A percentile compares a stretch with the other conserved stretches of the same genome.
These are phyloP conservation scores for Cyclotella distinguenda DNA, from an alignment of 108 stramenopile genomes.

Conservation along the genomic window DNA sequence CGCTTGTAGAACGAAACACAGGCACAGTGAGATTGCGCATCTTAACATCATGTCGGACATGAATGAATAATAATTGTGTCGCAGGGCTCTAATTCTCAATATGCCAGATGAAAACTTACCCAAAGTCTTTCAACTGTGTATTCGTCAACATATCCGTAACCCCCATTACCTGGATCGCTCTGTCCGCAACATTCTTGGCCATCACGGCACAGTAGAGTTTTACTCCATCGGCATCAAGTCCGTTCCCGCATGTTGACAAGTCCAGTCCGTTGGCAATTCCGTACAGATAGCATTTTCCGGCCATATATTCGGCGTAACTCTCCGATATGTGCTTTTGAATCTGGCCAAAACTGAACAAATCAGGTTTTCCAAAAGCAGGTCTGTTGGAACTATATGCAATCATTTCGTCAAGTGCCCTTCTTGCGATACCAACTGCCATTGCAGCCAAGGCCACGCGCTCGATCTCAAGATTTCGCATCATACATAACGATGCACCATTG, in stretches of 20 bases:
- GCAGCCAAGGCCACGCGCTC: slow-evolving; percentile 96
- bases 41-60: too few relatives aligned
- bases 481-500: slow-evolving; percentile 91
- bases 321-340: slow-evolving; percentile 92
- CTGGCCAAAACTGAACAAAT: slow-evolving; percentile 91
- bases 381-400: slow-evolving; percentile 86
- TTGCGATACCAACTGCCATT: slow-evolving; percentile 94
- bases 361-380: slow-evolving; percentile 86
- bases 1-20: slow-evolving; percentile 17
- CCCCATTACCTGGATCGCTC: slow-evolving; percentile 98
- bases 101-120: too few relatives aligned
- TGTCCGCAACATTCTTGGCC: slow-evolving; percentile 96
- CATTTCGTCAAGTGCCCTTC: slow-evolving; percentile 93
- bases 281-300: slow-evolving; percentile 93
- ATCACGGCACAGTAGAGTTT: slow-evolving; percentile 96
- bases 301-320: slow-evolving; percentile 97
- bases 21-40: too few relatives aligned
- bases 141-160: slow-evolving; percentile 98
- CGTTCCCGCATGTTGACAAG: slow-evolving; percentile 74
- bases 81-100: too few relatives aligned
- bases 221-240: slow-evolving; percentile 96
- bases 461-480: slow-evolving; percentile 99
- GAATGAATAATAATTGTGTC: too few relatives aligned
- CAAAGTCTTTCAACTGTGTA: slow-evolving; percentile 96
- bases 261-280: slow-evolving; percentile 82